phyloP scores from a whole-genome alignment of 1,284 basidiomycete species.

The Cystobasidium slooffiae region DNA sequence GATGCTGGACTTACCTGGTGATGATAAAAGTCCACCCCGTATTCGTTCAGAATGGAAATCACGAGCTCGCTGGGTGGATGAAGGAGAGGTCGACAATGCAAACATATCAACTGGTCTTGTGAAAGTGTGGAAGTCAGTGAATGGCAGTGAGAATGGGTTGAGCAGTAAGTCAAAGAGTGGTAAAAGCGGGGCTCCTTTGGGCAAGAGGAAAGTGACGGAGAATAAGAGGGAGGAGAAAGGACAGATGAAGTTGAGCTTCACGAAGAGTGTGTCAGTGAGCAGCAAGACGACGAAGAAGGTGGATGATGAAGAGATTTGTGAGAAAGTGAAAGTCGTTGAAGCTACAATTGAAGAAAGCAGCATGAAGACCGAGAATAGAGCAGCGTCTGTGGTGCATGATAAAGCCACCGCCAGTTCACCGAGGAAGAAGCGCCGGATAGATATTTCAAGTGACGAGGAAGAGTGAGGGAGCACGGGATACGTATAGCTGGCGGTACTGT shows the following conservation, averaged over 20 bases:
- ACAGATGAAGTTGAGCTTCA: slow-evolving; percentile 21
- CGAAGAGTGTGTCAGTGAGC: slow-evolving; percentile 1
- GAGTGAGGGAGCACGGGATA: background rate
- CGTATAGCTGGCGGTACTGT: background rate
- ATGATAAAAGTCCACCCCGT: slow-evolving; percentile 26
- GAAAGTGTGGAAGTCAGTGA: slow-evolving; percentile 36
- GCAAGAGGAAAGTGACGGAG: slow-evolving; percentile 14
- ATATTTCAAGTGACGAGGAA: slow-evolving; percentile 30
- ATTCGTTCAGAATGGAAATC: slow-evolving; percentile 17
- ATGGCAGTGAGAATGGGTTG: background rate
- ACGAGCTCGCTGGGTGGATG: slow-evolving; percentile 32
- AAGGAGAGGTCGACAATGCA: slow-evolving; percentile 28
- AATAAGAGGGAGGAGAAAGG: slow-evolving; percentile 33
- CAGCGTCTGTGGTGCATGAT: slow-evolving; percentile 3
- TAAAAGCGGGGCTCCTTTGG: background rate
- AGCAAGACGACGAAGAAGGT: background rate
- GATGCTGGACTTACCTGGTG: slow-evolving; percentile 54
- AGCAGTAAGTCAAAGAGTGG: background rate
- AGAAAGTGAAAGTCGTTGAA: background rate
- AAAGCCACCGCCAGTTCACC: background rate
- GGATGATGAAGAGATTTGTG: background rate
- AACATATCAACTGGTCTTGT: slow-evolving; percentile 39
- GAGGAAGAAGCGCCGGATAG: slow-evolving; percentile 31
- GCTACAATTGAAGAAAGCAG: background rate
- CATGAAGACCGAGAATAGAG: background rate